A percentile compares a stretch with the other conserved stretches of the same genome.
Conservation (phyloP, 1,284 basidiomycete species). For the Sporisorium iseilematis-ciliati region DNA sequence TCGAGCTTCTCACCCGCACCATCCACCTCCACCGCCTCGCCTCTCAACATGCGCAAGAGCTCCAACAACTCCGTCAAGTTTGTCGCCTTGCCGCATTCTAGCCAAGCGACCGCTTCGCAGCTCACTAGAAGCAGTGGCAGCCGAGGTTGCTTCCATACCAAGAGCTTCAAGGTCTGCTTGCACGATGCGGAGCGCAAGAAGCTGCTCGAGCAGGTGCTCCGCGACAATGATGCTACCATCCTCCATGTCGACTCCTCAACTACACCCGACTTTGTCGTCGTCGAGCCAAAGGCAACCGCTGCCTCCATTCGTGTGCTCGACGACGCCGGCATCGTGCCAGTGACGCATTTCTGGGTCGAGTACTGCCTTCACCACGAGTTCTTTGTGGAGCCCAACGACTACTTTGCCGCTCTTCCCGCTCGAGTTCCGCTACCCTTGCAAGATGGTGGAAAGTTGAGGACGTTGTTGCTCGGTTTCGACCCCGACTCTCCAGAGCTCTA, state of each 20-base stretch:
- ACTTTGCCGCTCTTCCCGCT: constrained; percentile 52
- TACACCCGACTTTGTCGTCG: constrained; percentile 30
- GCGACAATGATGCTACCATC: constrained; percentile 32
- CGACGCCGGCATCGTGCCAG: constrained; percentile 22
- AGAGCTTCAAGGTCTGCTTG: constrained; percentile 37
- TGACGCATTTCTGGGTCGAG: constrained; percentile 62
- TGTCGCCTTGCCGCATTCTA: constrained; percentile 26
- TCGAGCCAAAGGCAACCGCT: constrained; percentile 25
- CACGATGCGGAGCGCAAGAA: constrained; percentile 25
- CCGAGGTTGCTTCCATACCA: constrained; percentile 19
- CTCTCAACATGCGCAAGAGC: constrained; percentile 27
- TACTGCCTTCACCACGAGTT: constrained; percentile 54
- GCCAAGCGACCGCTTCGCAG: constrained; percentile 2
- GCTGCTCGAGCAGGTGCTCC: constrained; percentile 37
- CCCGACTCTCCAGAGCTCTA: constrained; percentile 51
- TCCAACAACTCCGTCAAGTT: constrained; percentile 6
- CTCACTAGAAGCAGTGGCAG: background rate
- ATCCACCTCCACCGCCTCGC: constrained; percentile 4
- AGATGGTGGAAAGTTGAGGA: constrained; percentile 21
- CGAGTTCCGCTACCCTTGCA: constrained; percentile 38
- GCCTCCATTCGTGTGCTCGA: constrained; percentile 8
- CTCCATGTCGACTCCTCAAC: constrained; percentile 2
- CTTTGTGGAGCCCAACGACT: constrained; percentile 39
- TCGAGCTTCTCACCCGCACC: constrained; percentile 46
- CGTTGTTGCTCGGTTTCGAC: constrained; percentile 50